Evolutionary conservation across 2,329 filamentous ascomycete species (phyloP), one percentile per base, ranked within the genome.

Genomic region (Penicillium sp.): DNA sequence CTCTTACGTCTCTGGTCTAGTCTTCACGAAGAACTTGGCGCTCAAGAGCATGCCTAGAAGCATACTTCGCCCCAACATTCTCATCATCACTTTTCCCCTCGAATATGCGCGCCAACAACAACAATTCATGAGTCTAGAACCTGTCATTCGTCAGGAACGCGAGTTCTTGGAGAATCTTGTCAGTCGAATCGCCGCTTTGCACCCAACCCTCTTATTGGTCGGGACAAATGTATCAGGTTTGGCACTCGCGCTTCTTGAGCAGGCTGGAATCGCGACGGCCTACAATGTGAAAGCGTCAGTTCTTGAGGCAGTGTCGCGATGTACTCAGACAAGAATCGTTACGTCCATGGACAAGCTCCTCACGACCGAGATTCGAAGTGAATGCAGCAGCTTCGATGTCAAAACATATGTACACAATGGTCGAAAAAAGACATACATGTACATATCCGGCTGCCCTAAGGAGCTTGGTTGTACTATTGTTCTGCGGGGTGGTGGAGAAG

Each of bases 221-320:
- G 87, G 97, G 65, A 91, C 90, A 59, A 88, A 91, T 57, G 88
- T 98, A 11, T 93, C 93, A 3, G 91, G 93, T 0, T 76, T 96
- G 39, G 93, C 94, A 3, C 75, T 98, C 46, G 86, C 94, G 60
- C 88, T 94, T 57, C 77, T 98, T 1, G 85, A 90, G 18, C 84
- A 93, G 58, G 88, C 88, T 9, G 88, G 90, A 49, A 94, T 98
- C 53, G 86, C 91, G 3, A 94, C 96, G 9, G 90, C 86, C 0
- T 95, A 93, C 73, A 96, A 98, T 68, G 91, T 98, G 61, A 98
- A 98, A 66, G 83, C 88, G 32, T 94, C 91, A 0, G 93, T 98
- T 9, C 84, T 98, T 48, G 91, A 95, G 62, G 93, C 94, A 2
- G 91, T 98, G 1, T 88, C 93, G 4, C 82, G 93, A 47, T 96